phyloP scores from a whole-genome alignment of 2,329 filamentous ascomycete species.

The Coniochaeta hoffmannii region DNA sequence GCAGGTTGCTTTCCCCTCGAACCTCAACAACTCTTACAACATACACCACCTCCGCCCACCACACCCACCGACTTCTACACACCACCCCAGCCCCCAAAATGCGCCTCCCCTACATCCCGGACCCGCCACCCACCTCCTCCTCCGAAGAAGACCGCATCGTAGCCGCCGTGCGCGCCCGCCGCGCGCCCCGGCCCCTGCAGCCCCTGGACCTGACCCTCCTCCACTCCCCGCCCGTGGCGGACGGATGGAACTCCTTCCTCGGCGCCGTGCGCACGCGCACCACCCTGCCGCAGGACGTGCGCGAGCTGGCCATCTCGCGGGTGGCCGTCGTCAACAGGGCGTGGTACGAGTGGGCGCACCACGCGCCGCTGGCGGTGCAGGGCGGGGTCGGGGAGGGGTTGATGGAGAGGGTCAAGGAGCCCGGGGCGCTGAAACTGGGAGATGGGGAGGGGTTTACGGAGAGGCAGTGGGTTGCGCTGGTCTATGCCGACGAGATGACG shows the following conservation, averaged over 20 bases:
- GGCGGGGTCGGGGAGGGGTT: slow-evolving; percentile 49
- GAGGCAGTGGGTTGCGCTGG: slow-evolving; percentile 60
- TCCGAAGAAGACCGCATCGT: slow-evolving; percentile 50
- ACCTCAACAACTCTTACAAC: neutral
- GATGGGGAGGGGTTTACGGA: slow-evolving; percentile 37
- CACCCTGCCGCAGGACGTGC: slow-evolving; percentile 43
- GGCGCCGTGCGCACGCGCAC: slow-evolving; percentile 53
- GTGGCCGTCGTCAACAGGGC: slow-evolving; percentile 75
- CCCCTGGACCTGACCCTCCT: slow-evolving; percentile 69
- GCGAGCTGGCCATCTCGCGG: slow-evolving; percentile 74
- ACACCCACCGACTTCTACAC: neutral
- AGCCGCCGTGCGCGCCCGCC: slow-evolving; percentile 55
- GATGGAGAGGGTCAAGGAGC: slow-evolving; percentile 35
- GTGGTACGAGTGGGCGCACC: slow-evolving; percentile 80
- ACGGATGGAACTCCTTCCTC: slow-evolving; percentile 68
- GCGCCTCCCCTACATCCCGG: slow-evolving; percentile 59
- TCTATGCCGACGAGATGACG: slow-evolving; percentile 81
- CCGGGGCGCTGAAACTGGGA: slow-evolving; percentile 16
- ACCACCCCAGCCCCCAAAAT: slow-evolving; percentile 32
- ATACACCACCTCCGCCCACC: neutral
- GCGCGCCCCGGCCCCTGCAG: slow-evolving; percentile 62
- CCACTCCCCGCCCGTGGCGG: slow-evolving; percentile 65
- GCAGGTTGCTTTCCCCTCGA: neutral
- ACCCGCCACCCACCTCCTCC: slow-evolving; percentile 37
- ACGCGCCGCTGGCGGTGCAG: slow-evolving; percentile 58